Conservation (phyloP, 2,329 filamentous ascomycete species). For the Pyrenochaeta sp. region DNA sequence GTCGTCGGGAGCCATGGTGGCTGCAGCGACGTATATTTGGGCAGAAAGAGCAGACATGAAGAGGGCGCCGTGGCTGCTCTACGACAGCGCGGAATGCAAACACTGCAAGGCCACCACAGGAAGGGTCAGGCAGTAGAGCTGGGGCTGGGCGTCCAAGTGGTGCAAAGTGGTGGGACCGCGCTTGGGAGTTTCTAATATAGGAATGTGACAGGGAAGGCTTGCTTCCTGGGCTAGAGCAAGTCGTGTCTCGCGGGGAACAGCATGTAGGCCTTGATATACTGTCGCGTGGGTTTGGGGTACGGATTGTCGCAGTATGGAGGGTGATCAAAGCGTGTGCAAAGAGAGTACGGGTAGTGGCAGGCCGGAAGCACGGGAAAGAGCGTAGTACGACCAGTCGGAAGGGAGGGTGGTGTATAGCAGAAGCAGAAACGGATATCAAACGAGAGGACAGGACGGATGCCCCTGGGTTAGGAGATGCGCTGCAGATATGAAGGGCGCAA, state of each 20-base stretch:
- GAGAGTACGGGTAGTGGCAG: conserved; percentile 17
- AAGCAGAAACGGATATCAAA: conserved; percentile 44
- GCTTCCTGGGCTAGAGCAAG: conserved; percentile 8
- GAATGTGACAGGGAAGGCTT: conserved; percentile 19
- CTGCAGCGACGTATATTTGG: conserved; percentile 21
- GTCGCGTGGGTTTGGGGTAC: conserved; percentile 1
- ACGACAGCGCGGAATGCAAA: conserved; percentile 10
- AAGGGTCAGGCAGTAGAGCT: conserved; percentile 8
- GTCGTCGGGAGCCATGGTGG: conserved; percentile 39
- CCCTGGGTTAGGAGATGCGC: conserved; percentile 27
- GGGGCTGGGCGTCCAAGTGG: conserved; percentile 10
- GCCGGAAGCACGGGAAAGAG: conserved; percentile 34
- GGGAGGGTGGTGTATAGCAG: too few relatives aligned
- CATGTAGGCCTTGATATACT: conserved; percentile 1
- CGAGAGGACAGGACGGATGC: conserved; percentile 46
- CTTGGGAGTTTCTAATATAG: conserved; percentile 7
- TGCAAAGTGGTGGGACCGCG: conserved; percentile 14
- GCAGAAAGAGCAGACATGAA: conserved; percentile 24
- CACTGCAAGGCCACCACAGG: not conserved
- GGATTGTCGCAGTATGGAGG: conserved; percentile 13
- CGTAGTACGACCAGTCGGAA: conserved; percentile 32
- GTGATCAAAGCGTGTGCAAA: conserved; percentile 21
- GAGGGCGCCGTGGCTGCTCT: conserved; percentile 7
- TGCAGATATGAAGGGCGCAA: conserved; percentile 36
- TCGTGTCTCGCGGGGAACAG: conserved; percentile 4